These are phyloP conservation scores for Fusarium citri DNA, from an alignment of 2,329 filamentous ascomycete species.

Conservation along the genomic window DNA sequence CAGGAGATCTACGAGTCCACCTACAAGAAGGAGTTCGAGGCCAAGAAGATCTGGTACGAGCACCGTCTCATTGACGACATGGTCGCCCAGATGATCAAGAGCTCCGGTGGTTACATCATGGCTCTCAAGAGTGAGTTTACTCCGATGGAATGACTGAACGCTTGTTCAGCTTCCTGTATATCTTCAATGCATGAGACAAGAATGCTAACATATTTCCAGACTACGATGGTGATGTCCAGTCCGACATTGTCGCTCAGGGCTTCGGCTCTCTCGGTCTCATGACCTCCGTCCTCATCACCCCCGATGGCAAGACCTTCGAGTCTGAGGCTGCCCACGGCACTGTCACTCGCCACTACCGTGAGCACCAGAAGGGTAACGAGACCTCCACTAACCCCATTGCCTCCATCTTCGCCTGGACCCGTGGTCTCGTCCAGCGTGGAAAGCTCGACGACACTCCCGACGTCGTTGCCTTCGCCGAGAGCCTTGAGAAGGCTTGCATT, in stretches of 20 bases:
- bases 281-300: slow-evolving; percentile 97
- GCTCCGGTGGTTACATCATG: slow-evolving; percentile 94
- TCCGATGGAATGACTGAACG: not conserved
- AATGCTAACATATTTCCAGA: slow-evolving; percentile 63
- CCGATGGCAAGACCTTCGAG: slow-evolving; percentile 96
- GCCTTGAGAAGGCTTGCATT: slow-evolving; percentile 90
- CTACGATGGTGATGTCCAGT: slow-evolving; percentile 99
- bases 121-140: slow-evolving; percentile 88
- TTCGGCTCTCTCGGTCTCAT: slow-evolving; percentile 98
- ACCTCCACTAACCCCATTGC: slow-evolving; percentile 99
- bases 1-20: slow-evolving; percentile 91
- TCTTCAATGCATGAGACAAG: not conserved
- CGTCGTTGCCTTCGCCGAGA: slow-evolving; percentile 89
- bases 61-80: slow-evolving; percentile 99
- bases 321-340: slow-evolving; percentile 98
- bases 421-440: slow-evolving; percentile 91
- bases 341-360: slow-evolving; percentile 97
- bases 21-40: slow-evolving; percentile 91
- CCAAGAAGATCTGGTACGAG: slow-evolving; percentile 97
- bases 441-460: slow-evolving; percentile 94
- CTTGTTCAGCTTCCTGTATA: slow-evolving; percentile 9
- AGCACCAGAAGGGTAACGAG: slow-evolving; percentile 97
- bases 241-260: slow-evolving; percentile 96
- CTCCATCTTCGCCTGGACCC: slow-evolving; percentile 99
- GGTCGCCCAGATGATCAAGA: slow-evolving; percentile 99